These are phyloP conservation scores for Colletotrichum godetiae DNA, from an alignment of 2,329 filamentous ascomycete genomes.

Conservation along the genomic window DNA sequence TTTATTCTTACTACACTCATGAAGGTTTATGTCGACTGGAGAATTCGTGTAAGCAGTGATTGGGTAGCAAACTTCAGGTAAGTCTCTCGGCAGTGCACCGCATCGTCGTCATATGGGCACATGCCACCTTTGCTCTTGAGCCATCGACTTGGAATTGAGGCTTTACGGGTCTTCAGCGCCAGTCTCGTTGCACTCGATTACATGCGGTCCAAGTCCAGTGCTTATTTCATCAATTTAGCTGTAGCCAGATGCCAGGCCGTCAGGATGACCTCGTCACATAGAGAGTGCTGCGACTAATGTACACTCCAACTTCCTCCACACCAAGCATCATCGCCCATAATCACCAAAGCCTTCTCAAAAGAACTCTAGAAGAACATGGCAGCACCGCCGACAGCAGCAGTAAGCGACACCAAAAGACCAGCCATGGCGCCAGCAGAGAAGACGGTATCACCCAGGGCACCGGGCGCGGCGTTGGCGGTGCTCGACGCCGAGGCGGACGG, in stretches of 20 bases:
- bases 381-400: slow-evolving; percentile 30
- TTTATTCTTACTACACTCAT: neutral
- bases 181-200: neutral
- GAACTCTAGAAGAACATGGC: slow-evolving; percentile 25
- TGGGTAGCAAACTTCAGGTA: too few species aligned
- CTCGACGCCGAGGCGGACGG: neutral
- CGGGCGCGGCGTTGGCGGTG: slow-evolving; percentile 15
- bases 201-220: neutral
- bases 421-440: slow-evolving; percentile 2
- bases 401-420: slow-evolving; percentile 9
- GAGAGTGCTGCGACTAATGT: neutral
- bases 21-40: neutral
- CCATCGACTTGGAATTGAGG: neutral
- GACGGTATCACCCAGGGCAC: neutral
- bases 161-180: neutral
- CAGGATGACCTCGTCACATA: neutral
- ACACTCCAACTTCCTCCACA: neutral
- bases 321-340: neutral
- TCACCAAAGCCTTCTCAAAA: neutral
- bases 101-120: neutral
- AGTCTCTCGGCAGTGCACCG: neutral
- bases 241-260: neutral
- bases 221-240: neutral
- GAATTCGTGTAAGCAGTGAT: neutral
- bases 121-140: neutral